These are phyloP conservation scores for Talaromyces sp. DNA, from an alignment of 2,329 filamentous ascomycete genomes.

Conservation along the genomic window DNA sequence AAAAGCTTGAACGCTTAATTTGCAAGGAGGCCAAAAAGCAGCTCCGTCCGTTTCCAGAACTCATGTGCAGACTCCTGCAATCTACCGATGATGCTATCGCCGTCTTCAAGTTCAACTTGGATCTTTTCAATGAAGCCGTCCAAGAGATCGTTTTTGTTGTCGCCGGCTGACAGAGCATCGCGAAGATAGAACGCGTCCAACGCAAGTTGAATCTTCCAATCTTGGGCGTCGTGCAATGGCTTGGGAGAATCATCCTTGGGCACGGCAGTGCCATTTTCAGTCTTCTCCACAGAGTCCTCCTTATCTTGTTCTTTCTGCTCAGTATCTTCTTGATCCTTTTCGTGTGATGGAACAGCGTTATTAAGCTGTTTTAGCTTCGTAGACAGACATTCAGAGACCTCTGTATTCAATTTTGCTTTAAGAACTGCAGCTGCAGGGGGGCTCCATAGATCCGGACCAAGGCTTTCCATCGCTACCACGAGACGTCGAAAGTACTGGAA, in stretches of 20 bases:
- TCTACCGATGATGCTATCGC: constrained; percentile 44
- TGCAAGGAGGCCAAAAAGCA: constrained; percentile 73
- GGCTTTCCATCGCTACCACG: constrained; percentile 59
- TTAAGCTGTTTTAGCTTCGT: constrained; percentile 19
- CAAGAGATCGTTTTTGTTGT: constrained; percentile 31
- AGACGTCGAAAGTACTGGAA: constrained; percentile 68
- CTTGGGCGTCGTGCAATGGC: constrained; percentile 11
- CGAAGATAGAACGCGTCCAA: constrained; percentile 32
- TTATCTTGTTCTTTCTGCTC: not conserved
- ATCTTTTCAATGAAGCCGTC: constrained; percentile 43
- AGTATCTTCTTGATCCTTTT: constrained; percentile 1
- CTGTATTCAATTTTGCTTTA: constrained; percentile 51
- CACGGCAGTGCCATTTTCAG: not conserved
- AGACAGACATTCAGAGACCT: constrained; percentile 35
- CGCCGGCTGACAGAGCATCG: constrained; percentile 18
- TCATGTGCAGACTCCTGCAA: constrained; percentile 61
- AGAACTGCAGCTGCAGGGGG: constrained; percentile 57
- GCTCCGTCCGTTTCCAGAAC: constrained; percentile 75
- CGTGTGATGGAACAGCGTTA: constrained; percentile 3
- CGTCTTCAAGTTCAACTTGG: constrained; percentile 43
- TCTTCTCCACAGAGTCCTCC: not conserved
- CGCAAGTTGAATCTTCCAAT: constrained; percentile 32
- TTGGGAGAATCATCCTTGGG: constrained; percentile 6
- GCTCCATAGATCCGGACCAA: constrained; percentile 78
- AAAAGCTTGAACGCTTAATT: constrained; percentile 4